phyloP scores from a whole-genome alignment of 2,329 filamentous ascomycete species.

The Neonectria faginata region DNA sequence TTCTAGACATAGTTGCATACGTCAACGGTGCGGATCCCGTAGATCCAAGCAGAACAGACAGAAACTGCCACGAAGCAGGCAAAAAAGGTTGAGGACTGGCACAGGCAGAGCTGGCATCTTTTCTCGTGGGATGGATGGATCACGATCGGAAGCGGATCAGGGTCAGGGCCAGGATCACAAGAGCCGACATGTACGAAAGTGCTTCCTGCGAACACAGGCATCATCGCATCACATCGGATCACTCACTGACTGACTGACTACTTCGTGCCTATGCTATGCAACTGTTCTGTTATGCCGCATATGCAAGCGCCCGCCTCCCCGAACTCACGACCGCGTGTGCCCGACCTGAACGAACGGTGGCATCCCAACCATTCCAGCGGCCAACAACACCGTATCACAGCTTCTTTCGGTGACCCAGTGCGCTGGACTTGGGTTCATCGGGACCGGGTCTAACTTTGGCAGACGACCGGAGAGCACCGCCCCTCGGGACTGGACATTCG shows the following conservation, averaged over 20 bases:
- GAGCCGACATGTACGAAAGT: neutral
- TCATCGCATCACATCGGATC: too few species aligned
- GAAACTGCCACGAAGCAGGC: too few species aligned
- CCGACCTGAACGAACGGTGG: neutral
- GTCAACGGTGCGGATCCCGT: slow-evolving; percentile 25
- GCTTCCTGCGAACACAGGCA: too few species aligned
- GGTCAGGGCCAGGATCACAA: too few species aligned
- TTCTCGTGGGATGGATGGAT: slow-evolving; percentile 18
- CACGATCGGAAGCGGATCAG: slow-evolving; percentile 5
- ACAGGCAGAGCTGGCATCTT: neutral
- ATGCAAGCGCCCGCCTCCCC: slow-evolving; percentile 37
- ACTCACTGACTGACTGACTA: too few species aligned
- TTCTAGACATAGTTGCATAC: slow-evolving; percentile 5
- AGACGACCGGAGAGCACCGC: slow-evolving; percentile 6
- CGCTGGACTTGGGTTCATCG: neutral
- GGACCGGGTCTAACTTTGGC: slow-evolving; percentile 1
- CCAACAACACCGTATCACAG: neutral
- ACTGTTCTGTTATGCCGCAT: slow-evolving; percentile 14
- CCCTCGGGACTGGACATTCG: slow-evolving; percentile 38
- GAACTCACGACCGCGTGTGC: slow-evolving; percentile 14
- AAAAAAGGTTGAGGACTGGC: too few species aligned
- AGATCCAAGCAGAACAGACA: slow-evolving; percentile 2
- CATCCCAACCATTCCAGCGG: neutral
- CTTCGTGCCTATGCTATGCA: too few species aligned
- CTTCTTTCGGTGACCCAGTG: neutral